A percentile compares a stretch with the other conserved stretches of the same genome.
Conservation (phyloP, 1,139 yeast genomes). For the Blastobotrys elegans region DNA sequence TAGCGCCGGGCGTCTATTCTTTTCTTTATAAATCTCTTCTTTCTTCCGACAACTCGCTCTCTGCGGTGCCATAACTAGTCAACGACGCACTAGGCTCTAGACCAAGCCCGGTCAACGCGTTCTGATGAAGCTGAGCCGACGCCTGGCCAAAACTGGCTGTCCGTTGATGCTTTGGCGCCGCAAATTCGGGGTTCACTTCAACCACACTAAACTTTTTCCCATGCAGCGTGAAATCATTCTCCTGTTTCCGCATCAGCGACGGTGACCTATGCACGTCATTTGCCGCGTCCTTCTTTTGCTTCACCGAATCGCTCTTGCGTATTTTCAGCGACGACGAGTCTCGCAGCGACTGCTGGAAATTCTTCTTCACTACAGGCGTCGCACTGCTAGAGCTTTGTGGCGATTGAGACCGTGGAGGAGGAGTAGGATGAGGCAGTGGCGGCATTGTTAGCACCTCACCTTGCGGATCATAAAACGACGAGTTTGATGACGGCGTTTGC, state of each 20-base stretch:
- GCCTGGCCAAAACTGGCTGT: slow-evolving; percentile 13
- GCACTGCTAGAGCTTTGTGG: background rate
- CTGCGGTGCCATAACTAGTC: slow-evolving; percentile 9
- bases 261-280: slow-evolving; percentile 23
- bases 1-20: no score
- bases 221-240: slow-evolving; percentile 30
- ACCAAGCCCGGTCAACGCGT: background rate
- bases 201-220: slow-evolving; percentile 34
- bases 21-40: no score
- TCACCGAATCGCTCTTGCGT: slow-evolving; percentile 7
- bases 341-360: slow-evolving; percentile 16
- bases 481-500: slow-evolving; percentile 7
- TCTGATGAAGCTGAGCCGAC: background rate
- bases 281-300: background rate
- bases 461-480: slow-evolving; percentile 7
- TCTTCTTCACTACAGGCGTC: slow-evolving; percentile 11
- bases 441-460: background rate
- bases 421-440: background rate
- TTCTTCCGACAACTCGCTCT: no score
- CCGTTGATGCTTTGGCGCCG: slow-evolving; percentile 24
- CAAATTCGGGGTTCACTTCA: slow-evolving; percentile 34
- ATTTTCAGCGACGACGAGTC: slow-evolving; percentile 7
- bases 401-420: background rate
- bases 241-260: slow-evolving; percentile 27
- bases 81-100: slow-evolving; percentile 2